phyloP scores from a whole-genome alignment of 192 early-diverging fungal species.

The Cetraspora pellucida region DNA sequence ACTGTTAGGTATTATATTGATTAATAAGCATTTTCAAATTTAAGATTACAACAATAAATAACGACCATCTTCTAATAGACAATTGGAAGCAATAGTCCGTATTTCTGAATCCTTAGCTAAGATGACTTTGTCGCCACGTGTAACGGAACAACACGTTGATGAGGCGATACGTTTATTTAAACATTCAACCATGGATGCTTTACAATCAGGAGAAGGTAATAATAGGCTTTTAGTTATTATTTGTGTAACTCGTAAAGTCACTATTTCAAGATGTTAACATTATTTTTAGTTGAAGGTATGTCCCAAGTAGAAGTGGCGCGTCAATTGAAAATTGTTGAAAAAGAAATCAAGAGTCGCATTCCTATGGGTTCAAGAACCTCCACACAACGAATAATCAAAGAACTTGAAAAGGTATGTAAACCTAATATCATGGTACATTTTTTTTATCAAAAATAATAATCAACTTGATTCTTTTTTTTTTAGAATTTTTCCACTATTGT shows the following conservation, averaged over 20 bases:
- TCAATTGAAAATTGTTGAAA: conserved; percentile 81
- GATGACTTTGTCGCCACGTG: conserved; percentile 82
- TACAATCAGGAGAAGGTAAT: conserved; percentile 82
- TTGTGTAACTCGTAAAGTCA: neutral
- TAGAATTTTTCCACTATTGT: conserved; percentile 54
- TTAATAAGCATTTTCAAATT: neutral
- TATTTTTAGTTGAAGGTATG: conserved; percentile 70
- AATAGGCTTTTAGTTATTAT: neutral
- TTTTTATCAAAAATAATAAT: conserved; percentile 30
- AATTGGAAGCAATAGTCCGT: conserved; percentile 98
- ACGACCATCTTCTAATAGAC: conserved; percentile 48
- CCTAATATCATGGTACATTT: conserved; percentile 49
- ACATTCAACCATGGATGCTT: conserved; percentile 95
- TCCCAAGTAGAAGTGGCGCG: conserved; percentile 70
- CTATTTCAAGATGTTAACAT: conserved; percentile 9
- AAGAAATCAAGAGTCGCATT: conserved; percentile 81
- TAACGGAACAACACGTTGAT: conserved; percentile 88
- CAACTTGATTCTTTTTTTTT: conserved; percentile 7
- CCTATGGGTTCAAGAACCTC: conserved; percentile 84
- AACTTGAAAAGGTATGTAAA: conserved; percentile 50
- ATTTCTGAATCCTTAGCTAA: conserved; percentile 98
- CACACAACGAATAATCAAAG: conserved; percentile 50
- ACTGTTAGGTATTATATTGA: conserved; percentile 71
- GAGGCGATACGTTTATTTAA: conserved; percentile 98
- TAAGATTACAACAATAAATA: conserved; percentile 1